phyloP scores from a whole-genome alignment of 805 yeast genomes.

The Candida yuanshanica region DNA sequence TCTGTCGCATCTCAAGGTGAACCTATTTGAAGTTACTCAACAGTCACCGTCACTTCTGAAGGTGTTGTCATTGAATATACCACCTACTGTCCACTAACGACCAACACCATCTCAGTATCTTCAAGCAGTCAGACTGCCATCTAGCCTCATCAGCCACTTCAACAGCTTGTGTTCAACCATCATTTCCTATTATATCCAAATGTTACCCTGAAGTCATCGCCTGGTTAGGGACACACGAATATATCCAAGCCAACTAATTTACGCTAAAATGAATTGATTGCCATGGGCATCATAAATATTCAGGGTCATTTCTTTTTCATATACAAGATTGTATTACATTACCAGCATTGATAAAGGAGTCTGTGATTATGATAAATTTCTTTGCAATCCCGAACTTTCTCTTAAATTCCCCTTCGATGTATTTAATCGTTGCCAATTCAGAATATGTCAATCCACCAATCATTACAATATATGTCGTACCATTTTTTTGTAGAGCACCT shows the following conservation, averaged over 20 bases:
- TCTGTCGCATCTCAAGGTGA: no score
- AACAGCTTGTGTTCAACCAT: neutral
- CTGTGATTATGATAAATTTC: conserved; percentile 41
- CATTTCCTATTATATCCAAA: no score
- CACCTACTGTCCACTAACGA: conserved; percentile 12
- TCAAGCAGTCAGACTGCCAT: conserved; percentile 1
- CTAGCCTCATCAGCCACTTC: conserved; percentile 5
- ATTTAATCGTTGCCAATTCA: conserved; percentile 69
- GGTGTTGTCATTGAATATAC: conserved; percentile 8
- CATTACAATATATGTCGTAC: conserved; percentile 42
- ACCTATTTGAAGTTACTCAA: no score
- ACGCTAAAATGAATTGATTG: no score
- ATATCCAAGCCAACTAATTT: neutral
- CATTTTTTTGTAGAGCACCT: conserved; percentile 15
- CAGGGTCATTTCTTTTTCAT: neutral
- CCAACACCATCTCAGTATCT: neutral
- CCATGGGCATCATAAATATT: no score
- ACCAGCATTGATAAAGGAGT: conserved; percentile 41
- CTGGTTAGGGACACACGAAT: neutral
- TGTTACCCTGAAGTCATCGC: conserved; percentile 6
- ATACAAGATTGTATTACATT: conserved; percentile 25
- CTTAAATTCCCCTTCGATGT: conserved; percentile 42
- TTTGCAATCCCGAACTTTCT: conserved; percentile 28
- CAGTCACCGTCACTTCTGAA: conserved; percentile 5
- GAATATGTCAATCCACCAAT: conserved; percentile 86